phyloP scores from a whole-genome alignment of 169 alveolate species.

The Cryptosporidium sp. region DNA sequence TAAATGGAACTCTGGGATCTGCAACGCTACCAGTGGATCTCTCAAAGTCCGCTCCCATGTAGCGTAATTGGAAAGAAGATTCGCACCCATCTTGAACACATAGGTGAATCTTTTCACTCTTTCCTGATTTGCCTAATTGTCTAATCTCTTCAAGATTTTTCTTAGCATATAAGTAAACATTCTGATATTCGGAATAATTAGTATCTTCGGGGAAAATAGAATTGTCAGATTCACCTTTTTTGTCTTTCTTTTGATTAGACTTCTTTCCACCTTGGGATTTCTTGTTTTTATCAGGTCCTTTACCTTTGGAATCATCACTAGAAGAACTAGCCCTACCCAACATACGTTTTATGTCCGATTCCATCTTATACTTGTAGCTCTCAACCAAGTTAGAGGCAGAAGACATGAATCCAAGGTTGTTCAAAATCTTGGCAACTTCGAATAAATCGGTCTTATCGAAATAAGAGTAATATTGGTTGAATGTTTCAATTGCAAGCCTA shows the following conservation, averaged over 20 bases:
- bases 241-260: conserved; percentile 7
- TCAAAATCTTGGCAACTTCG: conserved; percentile 19
- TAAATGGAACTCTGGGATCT: conserved; percentile 90
- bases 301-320: neutral
- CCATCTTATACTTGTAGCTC: conserved; percentile 44
- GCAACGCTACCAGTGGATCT: conserved; percentile 86
- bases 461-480: conserved; percentile 34
- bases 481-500: conserved; percentile 57
- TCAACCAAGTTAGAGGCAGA: conserved; percentile 48
- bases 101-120: conserved; percentile 26
- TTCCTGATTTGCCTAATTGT: neutral
- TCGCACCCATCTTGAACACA: conserved; percentile 28
- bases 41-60: conserved; percentile 88
- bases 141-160: conserved; percentile 19
- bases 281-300: conserved; percentile 14
- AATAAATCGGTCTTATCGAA: conserved; percentile 41
- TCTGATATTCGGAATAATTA: conserved; percentile 34
- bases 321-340: neutral
- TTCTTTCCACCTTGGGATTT: conserved; percentile 1
- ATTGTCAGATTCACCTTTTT: conserved; percentile 12
- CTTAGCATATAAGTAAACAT: conserved; percentile 15
- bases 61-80: conserved; percentile 78
- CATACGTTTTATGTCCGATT: conserved; percentile 19
- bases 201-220: conserved; percentile 48
- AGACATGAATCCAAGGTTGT: conserved; percentile 9